phyloP scores from a whole-genome alignment of 805 yeast genomes.

The Yarrowia osloensis region DNA sequence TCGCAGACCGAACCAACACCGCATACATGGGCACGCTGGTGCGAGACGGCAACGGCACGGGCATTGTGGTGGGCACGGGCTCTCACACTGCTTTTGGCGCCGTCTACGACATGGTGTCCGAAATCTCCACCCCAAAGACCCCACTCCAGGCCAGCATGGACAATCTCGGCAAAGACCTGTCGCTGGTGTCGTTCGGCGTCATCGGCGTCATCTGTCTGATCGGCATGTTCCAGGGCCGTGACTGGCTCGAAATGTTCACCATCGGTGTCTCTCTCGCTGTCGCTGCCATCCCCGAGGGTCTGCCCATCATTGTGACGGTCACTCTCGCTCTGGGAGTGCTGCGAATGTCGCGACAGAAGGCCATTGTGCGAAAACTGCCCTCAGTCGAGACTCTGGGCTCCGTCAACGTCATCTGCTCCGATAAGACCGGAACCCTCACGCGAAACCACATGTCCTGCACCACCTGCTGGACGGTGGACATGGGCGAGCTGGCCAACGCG shows the following conservation, averaged over 20 bases:
- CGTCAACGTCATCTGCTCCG: conserved; percentile 90
- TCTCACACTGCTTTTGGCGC: conserved; percentile 88
- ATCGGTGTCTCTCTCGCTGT: conserved; percentile 96
- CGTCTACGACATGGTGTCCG: conserved; percentile 93
- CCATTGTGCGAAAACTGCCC: conserved; percentile 91
- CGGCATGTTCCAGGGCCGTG: conserved; percentile 88
- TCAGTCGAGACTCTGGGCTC: conserved; percentile 94
- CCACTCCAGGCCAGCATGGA: conserved; percentile 97
- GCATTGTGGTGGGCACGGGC: conserved; percentile 91
- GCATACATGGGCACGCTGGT: conserved; percentile 98
- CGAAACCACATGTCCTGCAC: conserved; percentile 90
- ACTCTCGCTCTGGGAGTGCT: conserved; percentile 94
- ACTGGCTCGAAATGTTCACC: conserved; percentile 97
- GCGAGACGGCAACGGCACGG: conserved; percentile 92
- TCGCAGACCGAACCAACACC: conserved; percentile 70
- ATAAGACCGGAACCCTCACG: conserved; percentile 88
- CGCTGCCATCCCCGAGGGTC: conserved; percentile 98
- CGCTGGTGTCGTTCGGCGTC: conserved; percentile 77
- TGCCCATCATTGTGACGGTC: conserved; percentile 97
- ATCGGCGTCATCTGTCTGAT: conserved; percentile 90
- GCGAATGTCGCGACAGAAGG: conserved; percentile 92
- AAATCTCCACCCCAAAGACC: conserved; percentile 95
- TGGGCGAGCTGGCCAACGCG: conserved; percentile 34
- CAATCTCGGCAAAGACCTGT: conserved; percentile 86
- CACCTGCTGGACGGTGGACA: conserved; percentile 74